Percentiles rank a stretch among this genome's conserved stretches.
Conservation (phyloP, 148 eudicot genomes). For the Oxyria digyna region DNA sequence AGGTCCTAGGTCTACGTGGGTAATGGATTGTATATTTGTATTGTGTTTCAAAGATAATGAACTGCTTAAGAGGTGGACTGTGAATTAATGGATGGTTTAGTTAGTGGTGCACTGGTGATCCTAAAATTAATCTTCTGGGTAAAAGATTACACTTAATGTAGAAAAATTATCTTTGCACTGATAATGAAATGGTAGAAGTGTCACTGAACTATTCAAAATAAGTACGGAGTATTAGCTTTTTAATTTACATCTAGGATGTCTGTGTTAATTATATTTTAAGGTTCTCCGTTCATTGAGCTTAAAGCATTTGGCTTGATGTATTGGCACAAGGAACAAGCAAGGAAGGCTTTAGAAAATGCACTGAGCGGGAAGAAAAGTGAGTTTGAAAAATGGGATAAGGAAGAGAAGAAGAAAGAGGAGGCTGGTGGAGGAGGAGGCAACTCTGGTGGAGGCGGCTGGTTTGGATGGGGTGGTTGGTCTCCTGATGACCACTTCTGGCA, state of each 20-base stretch:
- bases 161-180: neutral
- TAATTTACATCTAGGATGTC: neutral
- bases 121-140: neutral
- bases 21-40: neutral
- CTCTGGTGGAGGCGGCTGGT: slow-evolving; percentile 80
- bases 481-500: slow-evolving; percentile 83
- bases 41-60: no score
- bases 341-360: slow-evolving; percentile 86
- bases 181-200: neutral
- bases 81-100: neutral
- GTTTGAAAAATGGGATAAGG: slow-evolving; percentile 73
- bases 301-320: no score
- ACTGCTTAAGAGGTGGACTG: neutral
- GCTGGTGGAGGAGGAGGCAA: slow-evolving; percentile 56
- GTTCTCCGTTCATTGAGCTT: no score
- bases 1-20: neutral
- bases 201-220: neutral
- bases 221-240: no score
- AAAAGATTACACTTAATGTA: neutral
- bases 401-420: slow-evolving; percentile 54
- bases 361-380: slow-evolving; percentile 70
- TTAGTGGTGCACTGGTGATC: neutral
- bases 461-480: slow-evolving; percentile 59
- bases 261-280: slow-evolving; percentile 1
- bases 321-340: slow-evolving; percentile 56